Percentiles rank a stretch among this genome's conserved stretches.
Evolutionary conservation across 495 filamentous ascomycete genomes (phyloP).

Genomic region (Trypethelium eluteriae): DNA sequence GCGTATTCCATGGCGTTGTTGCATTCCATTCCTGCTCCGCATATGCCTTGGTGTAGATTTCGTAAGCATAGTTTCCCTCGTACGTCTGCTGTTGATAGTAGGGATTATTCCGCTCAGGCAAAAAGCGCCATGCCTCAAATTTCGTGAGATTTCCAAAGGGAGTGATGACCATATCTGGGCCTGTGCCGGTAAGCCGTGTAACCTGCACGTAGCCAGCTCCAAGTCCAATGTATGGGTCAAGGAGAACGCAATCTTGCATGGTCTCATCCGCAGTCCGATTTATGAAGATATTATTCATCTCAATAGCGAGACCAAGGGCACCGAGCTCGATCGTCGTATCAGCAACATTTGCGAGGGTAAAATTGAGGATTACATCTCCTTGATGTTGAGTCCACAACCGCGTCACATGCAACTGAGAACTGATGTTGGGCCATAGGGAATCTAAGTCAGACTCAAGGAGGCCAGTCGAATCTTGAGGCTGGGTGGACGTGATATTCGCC

Average conservation of each 20-base stretch:
- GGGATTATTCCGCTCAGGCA: conserved; percentile 29
- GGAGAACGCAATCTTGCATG: conserved; percentile 22
- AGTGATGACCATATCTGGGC: conserved; percentile 42
- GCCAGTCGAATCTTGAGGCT: conserved; percentile 7
- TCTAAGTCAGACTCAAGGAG: conserved; percentile 34
- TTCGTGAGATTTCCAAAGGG: conserved; percentile 39
- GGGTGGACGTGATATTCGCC: conserved; percentile 23
- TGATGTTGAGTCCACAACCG: conserved; percentile 39
- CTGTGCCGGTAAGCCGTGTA: conserved; percentile 39
- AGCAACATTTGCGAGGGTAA: conserved; percentile 42
- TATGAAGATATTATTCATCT: conserved; percentile 53
- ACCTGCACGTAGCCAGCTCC: conserved; percentile 46
- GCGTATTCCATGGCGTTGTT: conserved; percentile 42
- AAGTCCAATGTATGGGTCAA: conserved; percentile 47
- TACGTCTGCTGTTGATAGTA: conserved; percentile 47
- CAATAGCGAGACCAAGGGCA: conserved; percentile 45
- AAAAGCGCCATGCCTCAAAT: conserved; percentile 45
- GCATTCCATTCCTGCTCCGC: conserved; percentile 44
- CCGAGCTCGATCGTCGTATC: conserved; percentile 41
- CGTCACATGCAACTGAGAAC: conserved; percentile 35
- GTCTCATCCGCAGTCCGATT: conserved; percentile 39
- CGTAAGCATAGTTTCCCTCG: conserved; percentile 49
- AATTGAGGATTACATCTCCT: conserved; percentile 42
- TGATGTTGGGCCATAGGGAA: conserved; percentile 28
- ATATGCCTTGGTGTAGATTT: conserved; percentile 42